Evolutionary conservation across 352 stramenopile species (phyloP).

Genomic region (Phytophthora sojae): DNA sequence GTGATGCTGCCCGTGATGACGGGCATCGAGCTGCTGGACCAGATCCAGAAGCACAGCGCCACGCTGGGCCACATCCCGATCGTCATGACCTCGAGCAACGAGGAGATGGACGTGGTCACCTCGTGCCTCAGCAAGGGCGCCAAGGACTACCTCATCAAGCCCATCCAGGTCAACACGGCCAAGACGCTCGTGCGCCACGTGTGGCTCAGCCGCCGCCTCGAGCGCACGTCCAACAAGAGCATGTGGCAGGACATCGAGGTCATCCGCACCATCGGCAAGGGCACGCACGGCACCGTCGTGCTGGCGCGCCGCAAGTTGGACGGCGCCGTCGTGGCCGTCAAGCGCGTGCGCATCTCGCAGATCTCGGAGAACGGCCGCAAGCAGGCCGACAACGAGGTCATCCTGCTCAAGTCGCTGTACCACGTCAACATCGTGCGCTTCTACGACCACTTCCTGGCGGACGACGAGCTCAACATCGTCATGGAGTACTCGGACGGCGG

Average conservation of each 20-base stretch:
- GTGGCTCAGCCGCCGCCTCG: slow-evolving; percentile 79
- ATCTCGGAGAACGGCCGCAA: slow-evolving; percentile 88
- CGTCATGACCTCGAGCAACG: slow-evolving; percentile 92
- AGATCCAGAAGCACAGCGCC: slow-evolving; percentile 73
- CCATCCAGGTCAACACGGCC: slow-evolving; percentile 90
- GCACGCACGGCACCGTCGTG: slow-evolving; percentile 87
- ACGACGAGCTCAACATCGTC: slow-evolving; percentile 91
- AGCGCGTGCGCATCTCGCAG: slow-evolving; percentile 80
- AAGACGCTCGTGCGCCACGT: slow-evolving; percentile 92
- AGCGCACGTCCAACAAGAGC: slow-evolving; percentile 69
- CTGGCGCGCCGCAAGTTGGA: slow-evolving; percentile 80
- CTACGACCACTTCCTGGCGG: slow-evolving; percentile 88
- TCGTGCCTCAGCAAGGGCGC: slow-evolving; percentile 89
- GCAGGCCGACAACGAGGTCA: slow-evolving; percentile 90
- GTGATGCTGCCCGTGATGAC: slow-evolving; percentile 92
- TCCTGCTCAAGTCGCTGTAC: slow-evolving; percentile 90
- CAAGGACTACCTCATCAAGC: slow-evolving; percentile 93
- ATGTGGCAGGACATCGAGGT: slow-evolving; percentile 90
- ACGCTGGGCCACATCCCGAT: slow-evolving; percentile 86
- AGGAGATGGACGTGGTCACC: slow-evolving; percentile 92
- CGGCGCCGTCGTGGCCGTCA: slow-evolving; percentile 84
- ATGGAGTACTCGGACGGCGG: slow-evolving; percentile 90
- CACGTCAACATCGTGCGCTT: slow-evolving; percentile 92
- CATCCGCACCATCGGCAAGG: slow-evolving; percentile 87
- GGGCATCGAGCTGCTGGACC: slow-evolving; percentile 88